Evolutionary conservation across 2,329 filamentous ascomycete species (phyloP), one percentile per base, ranked within the genome.

Genomic region (Fusarium compactum): DNA sequence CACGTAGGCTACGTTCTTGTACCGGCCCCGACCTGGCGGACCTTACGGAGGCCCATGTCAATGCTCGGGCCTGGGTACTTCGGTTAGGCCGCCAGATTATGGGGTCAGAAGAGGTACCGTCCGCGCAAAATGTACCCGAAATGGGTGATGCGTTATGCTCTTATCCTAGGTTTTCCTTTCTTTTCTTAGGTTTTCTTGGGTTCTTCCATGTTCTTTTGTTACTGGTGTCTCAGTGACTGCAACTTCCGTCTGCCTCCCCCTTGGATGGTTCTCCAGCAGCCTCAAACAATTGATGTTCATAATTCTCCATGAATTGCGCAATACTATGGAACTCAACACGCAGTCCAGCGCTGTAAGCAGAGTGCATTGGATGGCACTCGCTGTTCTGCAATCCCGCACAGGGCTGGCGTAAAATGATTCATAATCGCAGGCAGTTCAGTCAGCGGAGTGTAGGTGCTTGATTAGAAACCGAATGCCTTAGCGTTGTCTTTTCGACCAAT

Each of bases 401-500:
- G 41, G 70, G 67, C 41, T 71, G 57, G 54, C 63, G 57, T 58
- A 58, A 41, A 57, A 55, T 70, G 69, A 72, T 72, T 72, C 69
- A 72, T 72, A 72, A 72, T 72, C 69, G 58, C 24, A 59, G 64
- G 53, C 57, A 51, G 65, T 52, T 68, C 67, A 50, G 68, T 65
- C 63, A 68, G 45, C 30, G 34, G 34, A 38, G 34, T 47, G 58
- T 54, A 24, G 34, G 67, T 57, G 53, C 47, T 67, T 72, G 69
- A 70, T 71, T 71, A 72, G 69, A 69, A 72, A 71, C 65, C 66
- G 20, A 22, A 29, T 58, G 53, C 46, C 57, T 58, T 71, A 62
- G 68, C 50, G 60, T 48, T 43, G 27, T 22, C n/a, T 22, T 18
- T 71, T 38, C 44, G 58, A 25, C 69, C 65, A 58, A 72, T 53